Evolutionary conservation across 495 filamentous ascomycete species (phyloP), one percentile per base, ranked within the genome.

Genomic region (Friedmanniomyces endolithicus): DNA sequence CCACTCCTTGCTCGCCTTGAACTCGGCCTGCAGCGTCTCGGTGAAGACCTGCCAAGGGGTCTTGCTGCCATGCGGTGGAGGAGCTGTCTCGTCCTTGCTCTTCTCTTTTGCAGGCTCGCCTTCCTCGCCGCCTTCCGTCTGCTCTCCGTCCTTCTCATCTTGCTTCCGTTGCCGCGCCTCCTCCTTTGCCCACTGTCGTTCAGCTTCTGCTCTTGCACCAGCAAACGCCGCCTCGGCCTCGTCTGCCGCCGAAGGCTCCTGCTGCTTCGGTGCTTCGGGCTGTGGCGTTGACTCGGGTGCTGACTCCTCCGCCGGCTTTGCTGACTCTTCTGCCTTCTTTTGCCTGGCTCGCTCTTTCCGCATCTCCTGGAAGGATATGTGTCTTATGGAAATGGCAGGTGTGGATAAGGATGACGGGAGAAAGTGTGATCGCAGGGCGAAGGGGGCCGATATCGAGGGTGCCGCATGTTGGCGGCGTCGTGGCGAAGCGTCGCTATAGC

Each of bases 1-100:
- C 92, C 94, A 98, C 69, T 98, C 92, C 67, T 97, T 94, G 17
- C 92, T 97, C 25, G 89, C 86, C 66, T 95, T 90, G 71, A 98
- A 92, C 66, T 97, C 92, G 48, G 76, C 74, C 64, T 87, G 80
- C 67, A 98, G 79, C 51, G 92, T 98, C 62, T 98, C 92, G 56
- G 87, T 86, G 75, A 98, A 98, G 37, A 98, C 92, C 69, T 95
- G 88, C 87, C 92, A 95, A 31, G 92, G 92, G 8, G 90, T 86
- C 73, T 98, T 98, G 71, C 94, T 88, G 56, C 92, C 94, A 63
- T 98, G 94, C 7, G 92, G 92, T 20, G 92, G 90, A 7, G 90
- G 94, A 20, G 86, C 85, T 8, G 92, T 85, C 53, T 75, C 70
- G 23, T 75, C 71, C n/a, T 81, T 74, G 57, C 90, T 82, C 67